Conservation (phyloP, 768 basidiomycete species). For the Termitomyces sp. region DNA sequence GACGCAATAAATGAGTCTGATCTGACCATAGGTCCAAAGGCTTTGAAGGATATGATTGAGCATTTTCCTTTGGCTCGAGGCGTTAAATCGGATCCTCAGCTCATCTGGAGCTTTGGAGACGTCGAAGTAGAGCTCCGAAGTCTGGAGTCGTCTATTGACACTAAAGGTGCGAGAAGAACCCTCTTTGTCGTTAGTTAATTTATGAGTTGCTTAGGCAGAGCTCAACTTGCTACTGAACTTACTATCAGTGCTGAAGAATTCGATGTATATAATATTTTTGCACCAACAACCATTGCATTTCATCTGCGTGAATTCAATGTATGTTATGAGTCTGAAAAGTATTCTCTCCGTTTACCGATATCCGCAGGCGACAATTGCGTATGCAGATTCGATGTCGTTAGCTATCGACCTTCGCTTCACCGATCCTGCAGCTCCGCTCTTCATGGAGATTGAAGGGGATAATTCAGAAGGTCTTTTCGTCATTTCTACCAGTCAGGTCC, state of each 20-base stretch:
- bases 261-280: constrained; percentile 66
- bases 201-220: constrained; percentile 37
- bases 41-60: constrained; percentile 74
- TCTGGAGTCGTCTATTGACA: constrained; percentile 60
- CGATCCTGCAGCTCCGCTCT: constrained; percentile 69
- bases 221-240: constrained; percentile 72
- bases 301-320: constrained; percentile 86
- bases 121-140: constrained; percentile 68
- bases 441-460: constrained; percentile 73
- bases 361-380: constrained; percentile 73
- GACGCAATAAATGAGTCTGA: constrained; percentile 57
- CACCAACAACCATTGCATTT: constrained; percentile 66
- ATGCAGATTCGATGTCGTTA: constrained; percentile 67
- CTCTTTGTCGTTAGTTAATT: background rate
- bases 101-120: constrained; percentile 77
- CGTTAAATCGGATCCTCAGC: constrained; percentile 67
- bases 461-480: constrained; percentile 65
- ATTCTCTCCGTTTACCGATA: background rate
- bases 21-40: constrained; percentile 68
- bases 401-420: constrained; percentile 74
- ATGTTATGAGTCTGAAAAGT: constrained; percentile 12
- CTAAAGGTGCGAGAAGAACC: constrained; percentile 43
- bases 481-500: constrained; percentile 70
- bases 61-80: constrained; percentile 71
- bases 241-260: constrained; percentile 78